Evolutionary conservation across 2,329 filamentous ascomycete species (phyloP).

Genomic region (Clarireedia sp.): DNA sequence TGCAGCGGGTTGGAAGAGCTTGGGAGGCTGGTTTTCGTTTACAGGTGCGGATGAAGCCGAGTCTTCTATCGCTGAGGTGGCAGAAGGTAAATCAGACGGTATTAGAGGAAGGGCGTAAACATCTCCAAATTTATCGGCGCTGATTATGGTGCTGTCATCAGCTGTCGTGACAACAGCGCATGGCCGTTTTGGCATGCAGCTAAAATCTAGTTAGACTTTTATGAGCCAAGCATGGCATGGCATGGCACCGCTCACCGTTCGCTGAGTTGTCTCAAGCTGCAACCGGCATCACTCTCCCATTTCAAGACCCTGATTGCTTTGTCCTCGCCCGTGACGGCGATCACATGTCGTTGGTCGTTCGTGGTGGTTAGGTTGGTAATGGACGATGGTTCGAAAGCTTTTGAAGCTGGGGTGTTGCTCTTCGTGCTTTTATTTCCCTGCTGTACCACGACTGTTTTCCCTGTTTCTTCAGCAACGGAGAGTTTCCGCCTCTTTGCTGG

Average conservation of each 20-base stretch:
- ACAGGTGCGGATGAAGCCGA: background rate
- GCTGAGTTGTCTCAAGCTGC: constrained; percentile 55
- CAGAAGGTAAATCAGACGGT: constrained; percentile 11
- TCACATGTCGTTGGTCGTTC: constrained; percentile 55
- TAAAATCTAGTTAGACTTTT: constrained; percentile 9
- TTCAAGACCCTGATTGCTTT: constrained; percentile 82
- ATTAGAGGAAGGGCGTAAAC: constrained; percentile 82
- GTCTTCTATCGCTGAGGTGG: constrained; percentile 12
- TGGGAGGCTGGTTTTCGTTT: constrained; percentile 17
- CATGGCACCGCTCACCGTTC: constrained; percentile 48
- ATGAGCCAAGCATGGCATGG: background rate
- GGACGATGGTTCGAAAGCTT: constrained; percentile 47
- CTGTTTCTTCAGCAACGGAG: constrained; percentile 8
- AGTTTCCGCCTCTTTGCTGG: constrained; percentile 30
- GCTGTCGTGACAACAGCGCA: constrained; percentile 65
- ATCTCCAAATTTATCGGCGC: constrained; percentile 93
- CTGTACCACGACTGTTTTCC: constrained; percentile 13
- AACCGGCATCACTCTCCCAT: constrained; percentile 46
- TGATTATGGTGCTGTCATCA: constrained; percentile 65
- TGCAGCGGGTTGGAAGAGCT: constrained; percentile 41
- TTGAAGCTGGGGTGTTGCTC: constrained; percentile 12
- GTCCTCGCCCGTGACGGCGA: constrained; percentile 82
- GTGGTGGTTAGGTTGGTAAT: constrained; percentile 63
- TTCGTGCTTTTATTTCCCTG: constrained; percentile 18
- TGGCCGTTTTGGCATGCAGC: constrained; percentile 82